phyloP scores from a whole-genome alignment of 2,329 filamentous ascomycete species.

The Fusarium sp. region DNA sequence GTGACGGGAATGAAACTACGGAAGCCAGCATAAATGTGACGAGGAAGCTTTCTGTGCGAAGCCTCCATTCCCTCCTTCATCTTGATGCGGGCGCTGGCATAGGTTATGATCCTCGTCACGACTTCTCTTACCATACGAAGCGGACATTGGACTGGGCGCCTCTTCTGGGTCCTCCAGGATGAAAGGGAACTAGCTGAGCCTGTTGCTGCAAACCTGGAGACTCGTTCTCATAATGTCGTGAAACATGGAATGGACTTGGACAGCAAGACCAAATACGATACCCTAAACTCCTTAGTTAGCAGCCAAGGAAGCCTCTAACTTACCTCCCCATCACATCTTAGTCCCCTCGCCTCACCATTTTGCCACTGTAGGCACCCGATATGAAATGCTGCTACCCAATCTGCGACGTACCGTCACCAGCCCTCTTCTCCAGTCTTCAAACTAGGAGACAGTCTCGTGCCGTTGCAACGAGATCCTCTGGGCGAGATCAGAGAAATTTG shows the following conservation, averaged over 20 bases:
- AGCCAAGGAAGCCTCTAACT: background rate
- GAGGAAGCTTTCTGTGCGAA: slow-evolving; percentile 6
- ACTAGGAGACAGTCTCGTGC: slow-evolving; percentile 17
- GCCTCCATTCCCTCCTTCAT: background rate
- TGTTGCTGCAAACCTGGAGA: background rate
- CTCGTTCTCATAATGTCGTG: background rate
- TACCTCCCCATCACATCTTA: background rate
- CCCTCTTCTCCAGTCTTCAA: slow-evolving; percentile 10
- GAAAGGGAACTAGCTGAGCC: background rate
- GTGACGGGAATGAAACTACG: slow-evolving; percentile 12
- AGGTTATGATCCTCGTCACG: background rate
- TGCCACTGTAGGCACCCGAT: slow-evolving; percentile 24
- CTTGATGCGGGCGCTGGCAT: slow-evolving; percentile 21
- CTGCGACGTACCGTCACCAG: slow-evolving; percentile 4
- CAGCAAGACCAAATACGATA: background rate
- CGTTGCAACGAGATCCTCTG: slow-evolving; percentile 1
- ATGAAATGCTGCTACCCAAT: slow-evolving; percentile 5
- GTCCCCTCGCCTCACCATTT: slow-evolving; percentile 14
- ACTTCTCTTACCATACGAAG: background rate
- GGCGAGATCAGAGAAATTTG: background rate
- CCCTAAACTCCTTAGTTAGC: background rate
- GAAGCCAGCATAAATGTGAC: slow-evolving; percentile 11
- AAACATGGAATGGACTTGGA: background rate
- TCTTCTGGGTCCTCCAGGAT: background rate
- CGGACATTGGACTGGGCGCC: background rate